phyloP scores from a whole-genome alignment of 2,329 filamentous ascomycete species.

The Colletotrichum liaoningense region DNA sequence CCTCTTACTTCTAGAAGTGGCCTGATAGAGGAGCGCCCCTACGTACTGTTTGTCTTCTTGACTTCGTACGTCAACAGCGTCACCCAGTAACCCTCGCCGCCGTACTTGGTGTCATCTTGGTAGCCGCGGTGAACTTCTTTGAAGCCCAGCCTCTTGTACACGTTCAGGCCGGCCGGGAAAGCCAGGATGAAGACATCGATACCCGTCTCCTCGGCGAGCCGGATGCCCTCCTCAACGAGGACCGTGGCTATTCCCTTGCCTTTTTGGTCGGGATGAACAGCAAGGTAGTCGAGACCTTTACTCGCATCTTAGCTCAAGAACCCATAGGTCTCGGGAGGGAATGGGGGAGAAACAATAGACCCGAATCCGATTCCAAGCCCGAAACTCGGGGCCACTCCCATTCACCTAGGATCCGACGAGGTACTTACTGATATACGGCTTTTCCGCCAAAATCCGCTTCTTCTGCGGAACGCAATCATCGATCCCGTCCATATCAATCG shows the following conservation, averaged over 20 bases:
- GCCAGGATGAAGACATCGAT: conserved; percentile 41
- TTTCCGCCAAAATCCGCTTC: conserved; percentile 15
- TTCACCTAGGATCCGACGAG: background rate
- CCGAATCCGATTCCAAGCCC: too few relatives aligned
- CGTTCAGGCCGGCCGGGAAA: conserved; percentile 36
- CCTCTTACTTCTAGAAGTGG: background rate
- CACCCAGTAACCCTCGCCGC: conserved; percentile 18
- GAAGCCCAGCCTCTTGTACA: conserved; percentile 42
- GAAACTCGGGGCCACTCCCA: background rate
- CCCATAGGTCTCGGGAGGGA: too few relatives aligned
- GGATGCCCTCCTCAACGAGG: conserved; percentile 41
- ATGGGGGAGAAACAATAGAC: too few relatives aligned
- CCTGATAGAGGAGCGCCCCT: background rate
- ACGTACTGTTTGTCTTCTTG: background rate
- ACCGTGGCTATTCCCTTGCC: conserved; percentile 41
- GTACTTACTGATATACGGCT: conserved; percentile 36
- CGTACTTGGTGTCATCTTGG: conserved; percentile 40
- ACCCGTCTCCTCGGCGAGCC: conserved; percentile 39
- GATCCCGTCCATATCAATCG: conserved; percentile 7
- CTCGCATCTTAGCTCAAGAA: background rate
- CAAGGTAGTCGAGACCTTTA: conserved; percentile 42
- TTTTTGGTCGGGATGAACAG: conserved; percentile 43
- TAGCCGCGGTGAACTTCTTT: conserved; percentile 38
- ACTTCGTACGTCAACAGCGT: conserved; percentile 14
- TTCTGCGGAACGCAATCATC: conserved; percentile 28